phyloP scores from a whole-genome alignment of 1,284 basidiomycete genomes.

The Abortiporus biennis region DNA sequence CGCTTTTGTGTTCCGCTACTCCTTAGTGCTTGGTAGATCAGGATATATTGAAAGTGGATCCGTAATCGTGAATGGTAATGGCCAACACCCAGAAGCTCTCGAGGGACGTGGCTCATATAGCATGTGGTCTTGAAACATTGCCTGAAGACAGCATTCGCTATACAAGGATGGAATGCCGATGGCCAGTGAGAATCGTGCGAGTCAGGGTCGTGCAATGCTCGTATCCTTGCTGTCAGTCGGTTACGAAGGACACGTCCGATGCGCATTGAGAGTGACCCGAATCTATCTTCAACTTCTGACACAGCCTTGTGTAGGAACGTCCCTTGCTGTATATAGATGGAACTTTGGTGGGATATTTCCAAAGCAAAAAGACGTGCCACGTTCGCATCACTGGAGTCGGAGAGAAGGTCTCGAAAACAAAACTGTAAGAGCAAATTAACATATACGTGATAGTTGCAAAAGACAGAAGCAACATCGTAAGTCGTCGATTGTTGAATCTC shows the following conservation, averaged over 20 bases:
- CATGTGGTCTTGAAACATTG: slow-evolving; percentile 33
- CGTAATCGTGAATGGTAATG: slow-evolving; percentile 35
- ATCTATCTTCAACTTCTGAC: slow-evolving; percentile 7
- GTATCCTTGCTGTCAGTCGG: slow-evolving; percentile 26
- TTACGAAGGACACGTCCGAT: slow-evolving; percentile 20
- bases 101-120: slow-evolving; percentile 29
- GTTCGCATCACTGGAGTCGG: slow-evolving; percentile 17
- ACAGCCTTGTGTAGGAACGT: slow-evolving; percentile 16
- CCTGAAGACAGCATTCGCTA: slow-evolving; percentile 26
- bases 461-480: slow-evolving; percentile 20
- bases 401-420: slow-evolving; percentile 21
- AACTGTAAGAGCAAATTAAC: slow-evolving; percentile 25
- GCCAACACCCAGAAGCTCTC: slow-evolving; percentile 18
- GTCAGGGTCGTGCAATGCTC: slow-evolving; percentile 32
- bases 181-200: slow-evolving; percentile 24
- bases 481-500: slow-evolving; percentile 16
- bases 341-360: slow-evolving; percentile 18
- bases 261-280: slow-evolving; percentile 12
- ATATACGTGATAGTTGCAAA: slow-evolving; percentile 33
- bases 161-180: slow-evolving; percentile 33
- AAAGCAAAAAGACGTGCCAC: slow-evolving; percentile 36
- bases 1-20: slow-evolving; percentile 12
- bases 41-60: slow-evolving; percentile 41
- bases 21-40: slow-evolving; percentile 30
- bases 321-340: slow-evolving; percentile 20